Base-by-base conservation (phyloP, 2,329 filamentous ascomycete genomes). In the Microascus cirrosus region DNA sequence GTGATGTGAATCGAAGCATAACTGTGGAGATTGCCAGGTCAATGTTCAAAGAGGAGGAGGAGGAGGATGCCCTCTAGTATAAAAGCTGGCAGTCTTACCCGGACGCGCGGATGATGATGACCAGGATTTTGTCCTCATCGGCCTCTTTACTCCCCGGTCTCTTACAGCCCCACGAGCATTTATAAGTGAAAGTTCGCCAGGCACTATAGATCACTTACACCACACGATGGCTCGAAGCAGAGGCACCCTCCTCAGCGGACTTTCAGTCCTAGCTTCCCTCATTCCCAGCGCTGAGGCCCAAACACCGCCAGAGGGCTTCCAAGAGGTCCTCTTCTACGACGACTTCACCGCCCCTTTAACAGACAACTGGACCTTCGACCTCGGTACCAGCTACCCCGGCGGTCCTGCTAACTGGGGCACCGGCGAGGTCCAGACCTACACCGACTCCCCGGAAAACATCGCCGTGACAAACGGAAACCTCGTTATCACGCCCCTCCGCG, bases 351-450 rank as follows among this genome's bases (percentile, higher is more conserved):
- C 61, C 60, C 8, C 25, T 11, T 24, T 53, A 15, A 65, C 66
- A 7, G 67, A 67, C 35, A 62, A 67, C 15, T 80, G 77, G 76
- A 66, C 69, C 35, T 61, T 73, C 56, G 71, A 75, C 60, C 64
- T 68, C n/a, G 77, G 77, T 54, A 78, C 73, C 0, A 60, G 62
- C 13, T 80, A 80, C 61, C 69, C 74, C 1, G 73, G 73, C 20
- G 76, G 77, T 1, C 65, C 75, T 0, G 56, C 65, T 7, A 68
- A 73, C 60, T 80, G 77, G 77, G 77, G 77, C 55, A 80, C 77
- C 4, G 70, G 71, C 59, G 77, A 80, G 63, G 67, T 74, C 20
- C 67, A 80, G 64, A 71, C 67, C 1, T 79, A 79, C 66, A 78
- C 75, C 25, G 62, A 64, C 53, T 67, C 67, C 35, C 42, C 62